These are phyloP conservation scores for Daldinia childiae DNA, from an alignment of 495 filamentous ascomycete species.

Conservation along the genomic window DNA sequence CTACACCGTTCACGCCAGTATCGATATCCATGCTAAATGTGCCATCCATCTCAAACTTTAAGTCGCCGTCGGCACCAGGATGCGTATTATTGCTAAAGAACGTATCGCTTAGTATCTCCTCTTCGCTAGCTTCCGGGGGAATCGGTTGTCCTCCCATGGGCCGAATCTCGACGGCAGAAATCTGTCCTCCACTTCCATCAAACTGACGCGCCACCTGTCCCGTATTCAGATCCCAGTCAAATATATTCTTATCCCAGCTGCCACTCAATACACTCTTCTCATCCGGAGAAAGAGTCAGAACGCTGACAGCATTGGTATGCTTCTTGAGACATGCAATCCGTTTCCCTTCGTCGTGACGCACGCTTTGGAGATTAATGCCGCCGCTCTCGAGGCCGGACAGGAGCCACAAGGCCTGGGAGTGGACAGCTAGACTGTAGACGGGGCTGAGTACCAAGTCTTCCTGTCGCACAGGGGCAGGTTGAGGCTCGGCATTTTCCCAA, in stretches of 20 bases:
- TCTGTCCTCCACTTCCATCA: slow-evolving; percentile 79
- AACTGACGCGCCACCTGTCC: slow-evolving; percentile 80
- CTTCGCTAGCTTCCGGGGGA: slow-evolving; percentile 73
- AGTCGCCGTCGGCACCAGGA: slow-evolving; percentile 41
- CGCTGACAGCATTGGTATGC: slow-evolving; percentile 92
- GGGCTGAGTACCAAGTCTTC: slow-evolving; percentile 74
- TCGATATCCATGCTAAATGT: slow-evolving; percentile 20
- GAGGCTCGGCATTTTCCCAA: slow-evolving; percentile 86
- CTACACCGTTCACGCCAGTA: slow-evolving; percentile 26
- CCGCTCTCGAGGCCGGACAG: slow-evolving; percentile 90
- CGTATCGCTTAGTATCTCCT: slow-evolving; percentile 67
- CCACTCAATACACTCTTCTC: slow-evolving; percentile 91
- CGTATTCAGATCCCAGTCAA: slow-evolving; percentile 95
- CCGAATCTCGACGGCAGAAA: slow-evolving; percentile 85
- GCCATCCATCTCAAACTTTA: slow-evolving; percentile 30
- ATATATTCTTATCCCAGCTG: slow-evolving; percentile 93
- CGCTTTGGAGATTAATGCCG: slow-evolving; percentile 89
- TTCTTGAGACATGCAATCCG: slow-evolving; percentile 80
- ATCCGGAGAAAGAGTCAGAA: slow-evolving; percentile 81
- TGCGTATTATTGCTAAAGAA: slow-evolving; percentile 65
- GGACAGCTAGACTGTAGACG: slow-evolving; percentile 92
- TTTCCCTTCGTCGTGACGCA: slow-evolving; percentile 95
- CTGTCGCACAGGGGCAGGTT: slow-evolving; percentile 50
- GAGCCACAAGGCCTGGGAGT: slow-evolving; percentile 89
- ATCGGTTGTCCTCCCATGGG: slow-evolving; percentile 79